Conservation (phyloP, 2,329 filamentous ascomycete genomes). For the Pyrenochaeta sp. region DNA sequence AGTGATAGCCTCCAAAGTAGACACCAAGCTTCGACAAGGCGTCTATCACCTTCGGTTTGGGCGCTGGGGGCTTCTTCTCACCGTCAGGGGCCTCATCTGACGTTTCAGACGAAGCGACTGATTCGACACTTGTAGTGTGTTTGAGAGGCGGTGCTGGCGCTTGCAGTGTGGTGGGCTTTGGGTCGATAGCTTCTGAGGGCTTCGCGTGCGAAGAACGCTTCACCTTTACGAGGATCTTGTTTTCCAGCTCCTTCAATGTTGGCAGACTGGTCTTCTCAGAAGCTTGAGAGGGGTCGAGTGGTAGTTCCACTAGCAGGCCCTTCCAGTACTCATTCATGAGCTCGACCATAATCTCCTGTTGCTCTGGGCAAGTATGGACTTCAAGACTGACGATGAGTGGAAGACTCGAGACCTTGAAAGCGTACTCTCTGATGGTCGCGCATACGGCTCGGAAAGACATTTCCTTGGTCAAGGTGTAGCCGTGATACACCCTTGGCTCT, state of each 20-base stretch:
- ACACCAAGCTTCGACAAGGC: slow-evolving; percentile 78
- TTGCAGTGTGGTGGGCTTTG: slow-evolving; percentile 42
- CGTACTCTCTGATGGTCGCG: slow-evolving; percentile 77
- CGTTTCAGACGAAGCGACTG: slow-evolving; percentile 26
- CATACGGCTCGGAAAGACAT: slow-evolving; percentile 89
- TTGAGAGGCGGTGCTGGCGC: slow-evolving; percentile 32
- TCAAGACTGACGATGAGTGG: slow-evolving; percentile 93
- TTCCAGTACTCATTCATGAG: slow-evolving; percentile 94
- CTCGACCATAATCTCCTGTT: slow-evolving; percentile 91
- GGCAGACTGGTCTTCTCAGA: slow-evolving; percentile 71
- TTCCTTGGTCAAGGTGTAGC: slow-evolving; percentile 83
- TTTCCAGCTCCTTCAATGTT: slow-evolving; percentile 68
- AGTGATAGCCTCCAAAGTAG: slow-evolving; percentile 87
- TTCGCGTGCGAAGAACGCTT: slow-evolving; percentile 55
- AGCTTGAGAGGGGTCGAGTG: slow-evolving; percentile 35
- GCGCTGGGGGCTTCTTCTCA: slow-evolving; percentile 61
- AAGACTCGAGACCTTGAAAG: slow-evolving; percentile 76
- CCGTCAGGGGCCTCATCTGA: slow-evolving; percentile 49
- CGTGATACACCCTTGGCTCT: slow-evolving; percentile 85
- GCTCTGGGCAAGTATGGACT: slow-evolving; percentile 81
- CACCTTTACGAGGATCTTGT: slow-evolving; percentile 74
- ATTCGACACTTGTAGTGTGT: slow-evolving; percentile 33
- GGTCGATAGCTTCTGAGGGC: slow-evolving; percentile 25
- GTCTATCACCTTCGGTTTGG: slow-evolving; percentile 69
- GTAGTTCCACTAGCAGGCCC: slow-evolving; percentile 74